Evolutionary conservation across 2,329 filamentous ascomycete genomes (phyloP).

Genomic region (Teratosphaeria pseudoeucalypti): DNA sequence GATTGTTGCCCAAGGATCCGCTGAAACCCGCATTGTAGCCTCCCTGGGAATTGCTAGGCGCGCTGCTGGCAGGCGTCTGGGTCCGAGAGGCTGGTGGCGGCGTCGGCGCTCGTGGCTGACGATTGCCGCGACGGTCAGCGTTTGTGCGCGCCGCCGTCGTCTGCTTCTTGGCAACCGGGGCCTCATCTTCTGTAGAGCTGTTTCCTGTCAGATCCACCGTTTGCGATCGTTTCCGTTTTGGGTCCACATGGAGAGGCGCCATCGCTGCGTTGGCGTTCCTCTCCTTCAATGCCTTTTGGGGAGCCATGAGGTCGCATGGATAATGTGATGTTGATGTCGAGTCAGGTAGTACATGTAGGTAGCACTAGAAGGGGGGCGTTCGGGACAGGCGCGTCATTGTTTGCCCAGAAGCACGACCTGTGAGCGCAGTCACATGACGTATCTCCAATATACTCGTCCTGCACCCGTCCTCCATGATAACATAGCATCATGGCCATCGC

Average conservation of each 20-base stretch:
- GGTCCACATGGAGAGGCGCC: not conserved
- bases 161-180: not conserved
- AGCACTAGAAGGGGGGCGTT: not conserved
- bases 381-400: not conserved
- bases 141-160: conserved; percentile 2
- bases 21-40: not conserved
- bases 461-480: not conserved
- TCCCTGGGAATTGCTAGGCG: not conserved
- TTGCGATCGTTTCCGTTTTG: conserved; percentile 4
- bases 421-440: not conserved
- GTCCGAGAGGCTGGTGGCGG: conserved; percentile 1
- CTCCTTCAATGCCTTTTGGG: not conserved
- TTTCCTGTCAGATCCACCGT: conserved; percentile 2
- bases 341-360: not conserved
- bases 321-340: not conserved
- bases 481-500: not conserved
- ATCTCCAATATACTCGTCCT: not conserved
- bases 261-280: conserved; percentile 1
- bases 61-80: conserved; percentile 1
- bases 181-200: conserved; percentile 2
- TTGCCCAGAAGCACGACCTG: not conserved
- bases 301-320: not conserved
- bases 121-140: not conserved
- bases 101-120: not conserved
- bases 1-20: not conserved